Evolutionary conservation across 1,284 basidiomycete genomes (phyloP).

Genomic region (Trichosporon sp.): DNA sequence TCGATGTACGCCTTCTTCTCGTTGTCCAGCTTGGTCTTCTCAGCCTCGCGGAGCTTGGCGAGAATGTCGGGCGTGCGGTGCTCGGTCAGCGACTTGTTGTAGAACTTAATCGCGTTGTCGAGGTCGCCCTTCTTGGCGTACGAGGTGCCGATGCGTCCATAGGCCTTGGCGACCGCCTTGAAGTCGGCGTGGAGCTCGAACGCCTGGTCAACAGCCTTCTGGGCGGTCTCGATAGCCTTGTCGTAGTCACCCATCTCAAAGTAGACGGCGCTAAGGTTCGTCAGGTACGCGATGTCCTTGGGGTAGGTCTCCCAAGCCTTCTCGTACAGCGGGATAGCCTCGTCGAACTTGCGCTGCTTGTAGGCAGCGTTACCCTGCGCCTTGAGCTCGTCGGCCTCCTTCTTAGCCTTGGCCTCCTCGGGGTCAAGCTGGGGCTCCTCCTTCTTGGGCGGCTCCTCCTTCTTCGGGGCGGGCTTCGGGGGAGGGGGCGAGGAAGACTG

Average conservation of each 20-base stretch:
- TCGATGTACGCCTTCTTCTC: slow-evolving; percentile 83
- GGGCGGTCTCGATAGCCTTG: slow-evolving; percentile 83
- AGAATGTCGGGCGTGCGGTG: slow-evolving; percentile 93
- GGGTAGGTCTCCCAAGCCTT: slow-evolving; percentile 92
- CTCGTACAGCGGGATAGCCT: slow-evolving; percentile 66
- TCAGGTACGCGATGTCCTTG: slow-evolving; percentile 90
- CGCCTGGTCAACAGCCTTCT: slow-evolving; percentile 92
- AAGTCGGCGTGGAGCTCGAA: slow-evolving; percentile 59
- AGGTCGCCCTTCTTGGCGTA: slow-evolving; percentile 80
- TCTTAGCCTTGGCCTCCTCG: slow-evolving; percentile 60
- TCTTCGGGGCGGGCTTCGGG: slow-evolving; percentile 49
- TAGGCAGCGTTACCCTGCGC: slow-evolving; percentile 74
- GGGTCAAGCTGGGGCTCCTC: slow-evolving; percentile 68
- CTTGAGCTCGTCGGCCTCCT: slow-evolving; percentile 71
- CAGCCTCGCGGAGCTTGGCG: slow-evolving; percentile 78
- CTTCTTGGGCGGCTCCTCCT: slow-evolving; percentile 48
- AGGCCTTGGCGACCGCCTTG: slow-evolving; percentile 64
- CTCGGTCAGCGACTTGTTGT: slow-evolving; percentile 87
- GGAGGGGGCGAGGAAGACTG: slow-evolving; percentile 21
- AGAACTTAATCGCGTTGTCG: slow-evolving; percentile 77
- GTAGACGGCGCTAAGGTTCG: slow-evolving; percentile 83
- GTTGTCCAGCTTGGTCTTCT: slow-evolving; percentile 71
- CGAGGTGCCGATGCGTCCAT: slow-evolving; percentile 82
- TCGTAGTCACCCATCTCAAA: slow-evolving; percentile 91
- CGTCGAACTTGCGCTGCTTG: slow-evolving; percentile 74